Percentiles rank a stretch among this genome's conserved stretches.
Conservation (phyloP, 2,329 filamentous ascomycete species). For the Albifimbria verrucaria region DNA sequence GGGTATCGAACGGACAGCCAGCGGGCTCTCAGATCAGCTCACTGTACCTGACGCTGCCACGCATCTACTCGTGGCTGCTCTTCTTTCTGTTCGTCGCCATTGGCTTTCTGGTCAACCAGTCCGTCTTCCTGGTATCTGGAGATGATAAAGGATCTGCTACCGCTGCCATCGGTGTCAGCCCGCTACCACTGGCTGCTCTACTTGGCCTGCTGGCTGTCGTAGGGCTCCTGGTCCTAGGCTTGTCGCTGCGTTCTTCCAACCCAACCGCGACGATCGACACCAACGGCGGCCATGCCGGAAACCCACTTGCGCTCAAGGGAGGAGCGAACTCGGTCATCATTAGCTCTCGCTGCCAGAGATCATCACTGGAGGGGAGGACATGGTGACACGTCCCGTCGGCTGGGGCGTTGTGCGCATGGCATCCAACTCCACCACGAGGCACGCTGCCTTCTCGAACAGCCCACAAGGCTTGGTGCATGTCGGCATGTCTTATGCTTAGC, state of each 20-base stretch:
- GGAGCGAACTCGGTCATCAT: constrained; percentile 52
- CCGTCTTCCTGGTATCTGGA: constrained; percentile 33
- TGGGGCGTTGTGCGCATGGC: constrained; percentile 44
- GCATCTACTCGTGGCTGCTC: constrained; percentile 41
- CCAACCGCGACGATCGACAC: constrained; percentile 26
- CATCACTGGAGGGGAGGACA: constrained; percentile 22
- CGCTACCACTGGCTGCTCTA: constrained; percentile 37
- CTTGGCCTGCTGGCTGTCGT: constrained; percentile 36
- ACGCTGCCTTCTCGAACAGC: background rate
- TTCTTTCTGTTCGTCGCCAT: constrained; percentile 40
- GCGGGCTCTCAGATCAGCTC: constrained; percentile 43
- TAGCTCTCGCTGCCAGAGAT: constrained; percentile 44
- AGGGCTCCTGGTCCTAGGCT: constrained; percentile 27
- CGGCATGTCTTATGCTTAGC: background rate
- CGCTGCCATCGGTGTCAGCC: constrained; percentile 38
- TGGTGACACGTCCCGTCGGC: constrained; percentile 34
- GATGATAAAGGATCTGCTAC: constrained; percentile 16
- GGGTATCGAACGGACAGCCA: constrained; percentile 43
- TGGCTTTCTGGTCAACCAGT: constrained; percentile 44
- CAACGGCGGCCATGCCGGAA: constrained; percentile 35
- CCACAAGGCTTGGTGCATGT: background rate
- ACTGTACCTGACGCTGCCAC: constrained; percentile 48
- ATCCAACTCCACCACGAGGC: constrained; percentile 31
- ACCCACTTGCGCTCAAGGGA: constrained; percentile 45
- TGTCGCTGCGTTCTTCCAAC: constrained; percentile 39